Evolutionary conservation across 305 asterid species (phyloP).

Genomic region (Fraxinus dipetala): DNA sequence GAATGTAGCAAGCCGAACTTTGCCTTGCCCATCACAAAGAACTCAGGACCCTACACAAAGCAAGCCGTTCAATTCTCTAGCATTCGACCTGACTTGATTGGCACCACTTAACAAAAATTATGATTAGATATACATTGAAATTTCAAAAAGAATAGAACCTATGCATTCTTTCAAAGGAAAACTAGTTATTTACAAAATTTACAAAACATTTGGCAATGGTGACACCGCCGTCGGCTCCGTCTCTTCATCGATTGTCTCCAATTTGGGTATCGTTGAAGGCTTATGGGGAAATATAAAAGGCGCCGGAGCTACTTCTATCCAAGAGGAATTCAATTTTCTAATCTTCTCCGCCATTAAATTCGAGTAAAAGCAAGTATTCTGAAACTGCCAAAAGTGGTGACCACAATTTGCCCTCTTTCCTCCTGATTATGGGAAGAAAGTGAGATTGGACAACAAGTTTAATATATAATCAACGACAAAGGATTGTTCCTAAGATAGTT

Average conservation of each 20-base stretch:
- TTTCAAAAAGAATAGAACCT: background rate
- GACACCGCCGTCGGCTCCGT: background rate
- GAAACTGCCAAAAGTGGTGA: background rate
- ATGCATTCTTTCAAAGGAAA: background rate
- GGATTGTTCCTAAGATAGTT: background rate
- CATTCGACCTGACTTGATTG: background rate
- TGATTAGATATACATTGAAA: background rate
- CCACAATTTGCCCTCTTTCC: background rate
- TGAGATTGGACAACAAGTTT: background rate
- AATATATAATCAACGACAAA: background rate
- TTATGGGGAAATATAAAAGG: constrained; percentile 16
- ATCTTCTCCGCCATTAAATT: constrained; percentile 24
- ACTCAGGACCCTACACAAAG: background rate
- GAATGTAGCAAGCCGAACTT: background rate
- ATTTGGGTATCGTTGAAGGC: constrained; percentile 23
- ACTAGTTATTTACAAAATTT: background rate
- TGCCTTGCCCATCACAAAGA: background rate
- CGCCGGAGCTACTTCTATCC: constrained; percentile 37
- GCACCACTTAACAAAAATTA: background rate
- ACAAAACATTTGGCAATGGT: background rate
- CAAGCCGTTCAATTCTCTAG: no score
- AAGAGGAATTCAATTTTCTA: constrained; percentile 14
- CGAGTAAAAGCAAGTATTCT: background rate
- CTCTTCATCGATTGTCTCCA: constrained; percentile 30
- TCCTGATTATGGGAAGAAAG: background rate